A percentile compares a stretch with the other conserved stretches of the same genome.
These are phyloP conservation scores for Lippia alba DNA, from an alignment of 305 asterid genomes.

Conservation along the genomic window DNA sequence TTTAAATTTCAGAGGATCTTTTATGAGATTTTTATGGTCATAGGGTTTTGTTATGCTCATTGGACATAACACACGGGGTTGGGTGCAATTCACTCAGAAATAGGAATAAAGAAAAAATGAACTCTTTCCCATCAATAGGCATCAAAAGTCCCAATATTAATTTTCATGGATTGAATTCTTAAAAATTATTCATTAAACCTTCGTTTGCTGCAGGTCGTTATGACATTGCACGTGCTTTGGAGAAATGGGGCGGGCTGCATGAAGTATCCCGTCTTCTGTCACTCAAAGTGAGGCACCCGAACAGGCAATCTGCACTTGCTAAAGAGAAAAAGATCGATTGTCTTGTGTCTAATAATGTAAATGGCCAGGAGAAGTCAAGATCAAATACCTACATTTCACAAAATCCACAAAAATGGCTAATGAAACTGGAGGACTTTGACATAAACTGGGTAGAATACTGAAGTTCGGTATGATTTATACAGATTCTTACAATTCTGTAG, in stretches of 20 bases:
- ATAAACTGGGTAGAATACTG: constrained; percentile 74
- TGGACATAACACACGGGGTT: no score
- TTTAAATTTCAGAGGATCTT: no score
- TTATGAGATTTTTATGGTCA: no score
- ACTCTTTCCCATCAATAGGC: no score
- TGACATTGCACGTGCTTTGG: constrained; percentile 90
- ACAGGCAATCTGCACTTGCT: constrained; percentile 57
- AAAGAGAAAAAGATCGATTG: constrained; percentile 63
- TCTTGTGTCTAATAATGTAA: constrained; percentile 35
- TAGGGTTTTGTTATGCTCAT: no score
- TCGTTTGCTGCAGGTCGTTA: constrained; percentile 61
- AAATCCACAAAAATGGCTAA: constrained; percentile 68
- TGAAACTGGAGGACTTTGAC: constrained; percentile 75
- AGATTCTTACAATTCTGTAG: neutral
- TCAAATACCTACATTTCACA: constrained; percentile 59
- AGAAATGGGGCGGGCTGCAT: constrained; percentile 98
- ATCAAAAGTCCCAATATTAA: neutral
- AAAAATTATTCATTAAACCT: neutral
- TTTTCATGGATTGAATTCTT: no score
- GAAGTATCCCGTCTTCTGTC: constrained; percentile 90
- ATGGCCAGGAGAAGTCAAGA: constrained; percentile 43
- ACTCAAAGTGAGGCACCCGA: constrained; percentile 82
- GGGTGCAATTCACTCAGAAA: no score
- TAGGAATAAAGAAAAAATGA: no score
- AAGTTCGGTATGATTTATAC: constrained; percentile 3